Conservation (phyloP, 345 rosid species). For the Lagerstroemia speciosa region DNA sequence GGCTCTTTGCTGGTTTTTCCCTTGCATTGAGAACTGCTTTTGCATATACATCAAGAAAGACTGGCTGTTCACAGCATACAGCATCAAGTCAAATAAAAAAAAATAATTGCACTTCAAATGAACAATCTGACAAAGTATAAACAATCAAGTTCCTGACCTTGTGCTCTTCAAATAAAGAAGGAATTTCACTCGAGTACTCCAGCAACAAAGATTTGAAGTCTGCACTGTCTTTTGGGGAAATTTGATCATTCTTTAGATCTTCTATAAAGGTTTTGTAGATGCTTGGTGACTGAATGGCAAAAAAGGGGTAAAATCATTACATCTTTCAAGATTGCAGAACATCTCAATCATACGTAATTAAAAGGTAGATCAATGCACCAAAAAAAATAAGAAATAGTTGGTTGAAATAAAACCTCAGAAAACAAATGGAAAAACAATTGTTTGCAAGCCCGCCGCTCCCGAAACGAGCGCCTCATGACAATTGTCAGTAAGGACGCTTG, state of each 20-base stretch:
- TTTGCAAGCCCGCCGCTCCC: slow-evolving; percentile 69
- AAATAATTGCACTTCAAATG: not conserved
- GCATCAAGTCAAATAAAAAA: slow-evolving; percentile 2
- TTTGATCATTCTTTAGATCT: slow-evolving; percentile 56
- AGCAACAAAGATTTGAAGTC: slow-evolving; percentile 58
- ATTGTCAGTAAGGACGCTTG: slow-evolving; percentile 61
- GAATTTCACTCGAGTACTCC: slow-evolving; percentile 49
- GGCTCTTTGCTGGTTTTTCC: slow-evolving; percentile 54
- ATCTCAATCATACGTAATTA: not conserved
- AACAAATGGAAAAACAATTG: slow-evolving; percentile 55
- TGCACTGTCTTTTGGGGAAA: slow-evolving; percentile 63
- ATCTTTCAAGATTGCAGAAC: not conserved
- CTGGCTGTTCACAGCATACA: slow-evolving; percentile 44
- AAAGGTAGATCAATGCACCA: not conserved
- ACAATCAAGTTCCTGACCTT: slow-evolving; percentile 38
- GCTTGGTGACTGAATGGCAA: slow-evolving; percentile 49
- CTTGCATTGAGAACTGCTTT: slow-evolving; percentile 70
- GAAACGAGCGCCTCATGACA: slow-evolving; percentile 58
- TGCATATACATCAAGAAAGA: slow-evolving; percentile 69
- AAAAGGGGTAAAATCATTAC: slow-evolving; percentile 12
- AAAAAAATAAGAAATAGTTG: not conserved
- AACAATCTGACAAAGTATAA: not conserved
- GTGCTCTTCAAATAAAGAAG: slow-evolving; percentile 45
- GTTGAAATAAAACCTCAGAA: slow-evolving; percentile 48
- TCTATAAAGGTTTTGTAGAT: slow-evolving; percentile 49